Percentiles rank a stretch among this genome's conserved stretches.
Conservation (phyloP, 495 filamentous ascomycete species). For the Penicillium daleae region DNA sequence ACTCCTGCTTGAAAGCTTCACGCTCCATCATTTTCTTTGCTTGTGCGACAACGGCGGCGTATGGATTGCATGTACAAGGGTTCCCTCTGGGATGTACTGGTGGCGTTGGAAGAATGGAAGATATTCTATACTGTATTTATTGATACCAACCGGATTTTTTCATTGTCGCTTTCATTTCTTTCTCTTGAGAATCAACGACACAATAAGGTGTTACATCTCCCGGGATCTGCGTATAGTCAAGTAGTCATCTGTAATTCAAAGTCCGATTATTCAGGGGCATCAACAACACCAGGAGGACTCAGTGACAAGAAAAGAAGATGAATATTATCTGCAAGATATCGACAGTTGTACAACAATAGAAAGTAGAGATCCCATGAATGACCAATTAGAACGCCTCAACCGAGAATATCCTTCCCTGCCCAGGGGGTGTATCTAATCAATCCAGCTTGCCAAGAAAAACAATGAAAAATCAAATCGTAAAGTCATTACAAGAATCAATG, state of each 20-base stretch:
- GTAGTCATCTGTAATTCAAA: too few relatives aligned
- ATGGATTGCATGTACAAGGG: background rate
- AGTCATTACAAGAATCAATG: slow-evolving; percentile 20
- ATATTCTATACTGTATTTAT: background rate
- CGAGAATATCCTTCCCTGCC: slow-evolving; percentile 19
- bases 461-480: slow-evolving; percentile 26
- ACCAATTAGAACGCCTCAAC: slow-evolving; percentile 27
- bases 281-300: background rate
- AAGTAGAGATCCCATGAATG: background rate
- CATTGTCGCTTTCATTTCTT: background rate
- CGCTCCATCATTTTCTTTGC: background rate
- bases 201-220: background rate
- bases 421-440: slow-evolving; percentile 22
- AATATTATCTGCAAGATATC: slow-evolving; percentile 1
- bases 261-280: background rate
- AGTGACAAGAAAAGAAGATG: background rate
- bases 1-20: slow-evolving; percentile 9
- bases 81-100: background rate
- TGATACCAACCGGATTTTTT: slow-evolving; percentile 8
- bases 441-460: slow-evolving; percentile 10
- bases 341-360: background rate
- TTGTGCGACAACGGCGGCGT: background rate
- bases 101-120: slow-evolving; percentile 1
- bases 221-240: background rate
- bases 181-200: background rate